phyloP scores from a whole-genome alignment of 2,329 filamentous ascomycete species.

The Xylariaceae sp. region DNA sequence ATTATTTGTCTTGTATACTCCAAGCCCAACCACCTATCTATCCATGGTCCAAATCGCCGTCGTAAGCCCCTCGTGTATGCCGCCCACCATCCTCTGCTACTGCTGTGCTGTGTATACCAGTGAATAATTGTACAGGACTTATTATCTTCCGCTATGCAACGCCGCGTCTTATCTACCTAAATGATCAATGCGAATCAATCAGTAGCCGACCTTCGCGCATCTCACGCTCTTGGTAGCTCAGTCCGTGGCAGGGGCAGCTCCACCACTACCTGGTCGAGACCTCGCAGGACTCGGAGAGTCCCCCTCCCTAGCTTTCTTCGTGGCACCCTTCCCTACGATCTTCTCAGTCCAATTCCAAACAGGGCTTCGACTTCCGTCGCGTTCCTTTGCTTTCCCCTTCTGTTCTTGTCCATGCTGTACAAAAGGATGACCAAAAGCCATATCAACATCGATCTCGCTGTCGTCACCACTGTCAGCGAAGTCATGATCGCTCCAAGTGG shows the following conservation, averaged over 20 bases:
- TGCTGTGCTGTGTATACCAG: too few relatives aligned
- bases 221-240: too few relatives aligned
- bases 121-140: too few relatives aligned
- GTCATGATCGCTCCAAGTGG: slow-evolving; percentile 65
- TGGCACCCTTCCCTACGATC: slow-evolving; percentile 39
- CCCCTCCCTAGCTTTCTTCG: slow-evolving; percentile 17
- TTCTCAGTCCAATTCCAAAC: slow-evolving; percentile 45
- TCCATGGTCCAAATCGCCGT: too few relatives aligned
- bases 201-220: background rate
- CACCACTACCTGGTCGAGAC: slow-evolving; percentile 1
- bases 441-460: slow-evolving; percentile 37
- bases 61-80: too few relatives aligned
- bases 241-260: background rate
- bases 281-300: slow-evolving; percentile 18
- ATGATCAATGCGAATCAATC: background rate
- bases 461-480: slow-evolving; percentile 55
- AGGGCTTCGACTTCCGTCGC: slow-evolving; percentile 19
- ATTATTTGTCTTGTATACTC: too few relatives aligned
- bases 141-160: too few relatives aligned
- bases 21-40: too few relatives aligned
- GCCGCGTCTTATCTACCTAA: background rate
- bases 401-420: slow-evolving; percentile 11
- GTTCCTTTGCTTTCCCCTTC: slow-evolving; percentile 14
- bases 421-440: slow-evolving; percentile 22
- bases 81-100: too few relatives aligned